Evolutionary conservation across 2,329 filamentous ascomycete genomes (phyloP).

Genomic region (Neonectria faginata): DNA sequence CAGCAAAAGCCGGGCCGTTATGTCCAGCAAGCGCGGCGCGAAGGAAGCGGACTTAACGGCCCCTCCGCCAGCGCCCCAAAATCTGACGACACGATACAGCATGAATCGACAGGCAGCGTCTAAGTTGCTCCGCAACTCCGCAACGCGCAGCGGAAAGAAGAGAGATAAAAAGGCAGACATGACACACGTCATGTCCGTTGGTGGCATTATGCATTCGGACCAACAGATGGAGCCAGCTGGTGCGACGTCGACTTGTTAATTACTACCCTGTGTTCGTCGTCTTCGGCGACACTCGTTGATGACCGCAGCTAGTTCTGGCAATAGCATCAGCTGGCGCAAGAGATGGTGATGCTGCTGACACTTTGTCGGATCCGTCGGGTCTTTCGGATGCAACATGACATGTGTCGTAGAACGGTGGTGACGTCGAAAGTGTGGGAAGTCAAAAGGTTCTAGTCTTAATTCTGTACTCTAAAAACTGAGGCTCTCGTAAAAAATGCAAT

Average conservation of each 20-base stretch:
- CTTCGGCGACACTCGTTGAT: neutral
- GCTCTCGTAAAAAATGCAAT: conserved; percentile 1
- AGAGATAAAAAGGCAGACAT: too few relatives aligned
- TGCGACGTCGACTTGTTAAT: neutral
- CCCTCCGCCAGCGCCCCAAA: neutral
- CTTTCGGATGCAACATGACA: neutral
- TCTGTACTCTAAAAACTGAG: neutral
- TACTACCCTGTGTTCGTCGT: neutral
- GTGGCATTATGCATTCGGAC: neutral
- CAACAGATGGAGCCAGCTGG: neutral
- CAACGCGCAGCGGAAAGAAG: neutral
- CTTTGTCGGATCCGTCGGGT: neutral
- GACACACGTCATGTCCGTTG: neutral
- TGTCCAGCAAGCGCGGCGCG: neutral
- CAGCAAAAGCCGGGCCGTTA: neutral
- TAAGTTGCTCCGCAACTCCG: neutral
- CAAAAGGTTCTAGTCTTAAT: neutral
- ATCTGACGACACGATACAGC: neutral
- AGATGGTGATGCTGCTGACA: neutral
- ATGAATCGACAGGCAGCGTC: neutral
- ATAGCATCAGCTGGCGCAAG: neutral
- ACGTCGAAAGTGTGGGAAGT: neutral
- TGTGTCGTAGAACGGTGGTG: neutral
- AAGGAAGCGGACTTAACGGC: neutral
- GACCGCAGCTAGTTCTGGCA: neutral